phyloP scores from a whole-genome alignment of 805 yeast species.

The Suhomyces kilbournensis region DNA sequence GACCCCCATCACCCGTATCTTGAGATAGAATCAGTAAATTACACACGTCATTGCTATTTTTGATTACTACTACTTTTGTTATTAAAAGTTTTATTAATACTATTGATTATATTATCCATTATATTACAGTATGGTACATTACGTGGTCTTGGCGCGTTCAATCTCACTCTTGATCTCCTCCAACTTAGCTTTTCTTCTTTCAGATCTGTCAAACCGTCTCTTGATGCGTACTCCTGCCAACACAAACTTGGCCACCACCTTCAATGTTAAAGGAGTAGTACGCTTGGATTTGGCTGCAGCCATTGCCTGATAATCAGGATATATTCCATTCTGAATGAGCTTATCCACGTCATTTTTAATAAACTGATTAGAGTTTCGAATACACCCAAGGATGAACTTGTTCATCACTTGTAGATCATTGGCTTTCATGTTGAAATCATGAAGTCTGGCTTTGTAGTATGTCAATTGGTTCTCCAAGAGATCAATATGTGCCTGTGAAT shows the following conservation, averaged over 20 bases:
- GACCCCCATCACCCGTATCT: constrained; percentile 41
- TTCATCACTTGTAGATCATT: constrained; percentile 37
- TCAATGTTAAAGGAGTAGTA: constrained; percentile 24
- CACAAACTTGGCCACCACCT: constrained; percentile 35
- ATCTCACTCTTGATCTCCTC: constrained; percentile 29
- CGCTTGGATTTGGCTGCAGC: constrained; percentile 10
- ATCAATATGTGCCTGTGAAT: constrained; percentile 11
- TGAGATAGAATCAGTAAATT: constrained; percentile 16
- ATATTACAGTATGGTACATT: not conserved
- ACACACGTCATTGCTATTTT: not conserved
- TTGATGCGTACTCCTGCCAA: constrained; percentile 34
- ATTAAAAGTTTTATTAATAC: not conserved
- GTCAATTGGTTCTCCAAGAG: constrained; percentile 41
- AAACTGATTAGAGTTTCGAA: constrained; percentile 24
- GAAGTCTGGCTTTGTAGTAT: constrained; percentile 46
- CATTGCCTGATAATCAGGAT: constrained; percentile 27
- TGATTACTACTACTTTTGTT: not conserved
- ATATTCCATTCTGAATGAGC: constrained; percentile 30
- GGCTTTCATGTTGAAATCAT: constrained; percentile 37
- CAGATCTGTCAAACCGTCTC: constrained; percentile 27
- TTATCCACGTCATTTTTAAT: constrained; percentile 26
- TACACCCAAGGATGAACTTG: constrained; percentile 25
- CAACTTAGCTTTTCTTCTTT: constrained; percentile 23
- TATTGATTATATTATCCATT: not conserved
- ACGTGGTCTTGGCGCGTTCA: constrained; percentile 22